Base-by-base conservation (phyloP, 805 yeast species). In the Pichia insulana region DNA sequence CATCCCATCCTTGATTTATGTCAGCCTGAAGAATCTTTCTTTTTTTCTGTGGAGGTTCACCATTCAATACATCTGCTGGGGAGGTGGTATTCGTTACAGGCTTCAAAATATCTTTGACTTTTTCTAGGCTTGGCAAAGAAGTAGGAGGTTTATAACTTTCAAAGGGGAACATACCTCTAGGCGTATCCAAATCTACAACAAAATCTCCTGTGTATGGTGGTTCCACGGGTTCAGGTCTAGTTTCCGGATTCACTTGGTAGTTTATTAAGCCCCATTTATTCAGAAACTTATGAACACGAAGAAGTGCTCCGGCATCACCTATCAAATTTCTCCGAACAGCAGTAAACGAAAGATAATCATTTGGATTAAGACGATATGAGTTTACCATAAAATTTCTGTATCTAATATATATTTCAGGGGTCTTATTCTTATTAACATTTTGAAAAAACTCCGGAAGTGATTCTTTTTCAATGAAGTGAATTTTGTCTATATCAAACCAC, bases 201-300 rank as follows among this genome's bases (percentile, higher is more conserved):
- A 78, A 87, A 50, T 81, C 85, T 9, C 87, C 88, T 2, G 87
- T 77, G 52, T 71, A 77, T 18, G 88, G 89, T 36, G 86, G 83
- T 43, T 79, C 84, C 15, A 80, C 70, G 40, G 76, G 69, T 20
- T 72, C 71, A 3, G 94, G 92, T 48, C 80, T 74, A 41, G 79
- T 69, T 48, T 77, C 83, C 1, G 89, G 85, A 57, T 82, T 84
- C 2, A 89, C 94, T 61, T 89, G 97, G 60, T 89, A 89, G 62
- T 89, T 89, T 41, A 89, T 85, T 40, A 89, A 68, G 0, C 97
- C 97, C 97, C 97, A 89, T 59, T 83, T 83, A 52, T 78, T 85
- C 44, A 89, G 65, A 57, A 89, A 88, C 40, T 80, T 72, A 56
- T 86, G 95, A 8, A 89, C 78, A 49, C 96, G 76, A 70, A 88